Conservation (phyloP, 2,329 filamentous ascomycete genomes). For the Endothia cerciana region DNA sequence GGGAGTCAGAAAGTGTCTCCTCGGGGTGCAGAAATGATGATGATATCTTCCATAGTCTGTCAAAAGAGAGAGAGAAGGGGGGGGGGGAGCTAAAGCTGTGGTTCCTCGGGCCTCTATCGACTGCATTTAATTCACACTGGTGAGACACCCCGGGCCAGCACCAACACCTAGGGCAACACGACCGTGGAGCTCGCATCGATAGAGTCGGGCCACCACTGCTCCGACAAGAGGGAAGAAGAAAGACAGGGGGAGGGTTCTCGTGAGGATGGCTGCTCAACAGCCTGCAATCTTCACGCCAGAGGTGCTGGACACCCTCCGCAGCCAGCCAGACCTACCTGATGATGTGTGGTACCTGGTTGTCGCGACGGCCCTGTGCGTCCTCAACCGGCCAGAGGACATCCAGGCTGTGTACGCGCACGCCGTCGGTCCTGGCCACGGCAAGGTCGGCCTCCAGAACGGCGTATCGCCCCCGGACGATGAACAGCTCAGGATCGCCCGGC, state of each 20-base stretch:
- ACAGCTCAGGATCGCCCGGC: conserved; percentile 47
- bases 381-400: conserved; percentile 56
- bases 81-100: too few species aligned
- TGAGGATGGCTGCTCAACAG: conserved; percentile 24
- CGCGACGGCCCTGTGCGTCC: conserved; percentile 48
- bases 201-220: too few species aligned
- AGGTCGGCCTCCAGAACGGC: conserved; percentile 27
- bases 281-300: conserved; percentile 44
- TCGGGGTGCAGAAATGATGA: not conserved
- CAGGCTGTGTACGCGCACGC: conserved; percentile 48
- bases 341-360: conserved; percentile 55
- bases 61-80: not conserved
- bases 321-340: conserved; percentile 45
- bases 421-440: conserved; percentile 38
- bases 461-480: conserved; percentile 36
- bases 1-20: not conserved
- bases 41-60: too few species aligned
- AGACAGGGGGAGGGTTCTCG: too few species aligned
- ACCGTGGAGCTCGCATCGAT: too few species aligned
- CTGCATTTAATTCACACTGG: too few species aligned
- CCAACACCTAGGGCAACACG: too few species aligned
- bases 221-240: not conserved
- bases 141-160: too few species aligned
- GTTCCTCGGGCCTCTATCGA: too few species aligned
- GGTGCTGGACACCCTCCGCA: conserved; percentile 46